A percentile compares a stretch with the other conserved stretches of the same genome.
These are phyloP conservation scores for Camelina hispida DNA, from an alignment of 345 rosid genomes.

Conservation along the genomic window DNA sequence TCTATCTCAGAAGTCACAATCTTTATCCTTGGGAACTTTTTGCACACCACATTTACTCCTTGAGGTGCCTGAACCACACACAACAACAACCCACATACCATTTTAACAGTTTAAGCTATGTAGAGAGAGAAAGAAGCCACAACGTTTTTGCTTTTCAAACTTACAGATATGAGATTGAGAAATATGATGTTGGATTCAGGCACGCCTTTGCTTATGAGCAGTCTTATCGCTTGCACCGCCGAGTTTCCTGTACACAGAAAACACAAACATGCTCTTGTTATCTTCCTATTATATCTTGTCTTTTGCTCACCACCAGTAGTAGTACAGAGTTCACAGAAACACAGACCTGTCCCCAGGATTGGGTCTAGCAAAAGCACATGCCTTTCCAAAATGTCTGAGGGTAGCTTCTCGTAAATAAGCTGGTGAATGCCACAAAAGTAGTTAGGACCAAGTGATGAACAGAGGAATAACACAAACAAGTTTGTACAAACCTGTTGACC, in stretches of 20 bases:
- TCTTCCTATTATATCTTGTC: background rate
- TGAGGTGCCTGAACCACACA: conserved; percentile 74
- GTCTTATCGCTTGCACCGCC: conserved; percentile 85
- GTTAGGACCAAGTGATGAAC: conserved; percentile 6
- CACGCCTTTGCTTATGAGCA: conserved; percentile 83
- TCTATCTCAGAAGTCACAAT: conserved; percentile 98
- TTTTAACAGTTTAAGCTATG: background rate
- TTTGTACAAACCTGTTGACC: conserved; percentile 77
- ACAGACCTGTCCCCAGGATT: conserved; percentile 88
- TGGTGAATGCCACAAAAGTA: conserved; percentile 35
- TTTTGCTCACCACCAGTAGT: background rate
- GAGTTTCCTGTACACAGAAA: conserved; percentile 64
- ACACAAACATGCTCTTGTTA: background rate
- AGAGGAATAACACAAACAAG: conserved; percentile 47
- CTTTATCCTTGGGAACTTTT: conserved; percentile 85
- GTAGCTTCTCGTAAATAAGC: conserved; percentile 90
- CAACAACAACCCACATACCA: background rate
- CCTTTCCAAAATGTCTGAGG: conserved; percentile 83
- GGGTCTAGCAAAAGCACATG: conserved; percentile 92
- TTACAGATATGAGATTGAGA: conserved; percentile 89
- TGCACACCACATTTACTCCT: conserved; percentile 93
- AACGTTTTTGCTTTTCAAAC: conserved; percentile 35
- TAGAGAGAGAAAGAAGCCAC: conserved; percentile 9
- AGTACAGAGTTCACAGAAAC: conserved; percentile 15
- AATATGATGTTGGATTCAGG: conserved; percentile 89